These are phyloP conservation scores for Apiospora koreana DNA, from an alignment of 2,329 filamentous ascomycete genomes.

Conservation along the genomic window DNA sequence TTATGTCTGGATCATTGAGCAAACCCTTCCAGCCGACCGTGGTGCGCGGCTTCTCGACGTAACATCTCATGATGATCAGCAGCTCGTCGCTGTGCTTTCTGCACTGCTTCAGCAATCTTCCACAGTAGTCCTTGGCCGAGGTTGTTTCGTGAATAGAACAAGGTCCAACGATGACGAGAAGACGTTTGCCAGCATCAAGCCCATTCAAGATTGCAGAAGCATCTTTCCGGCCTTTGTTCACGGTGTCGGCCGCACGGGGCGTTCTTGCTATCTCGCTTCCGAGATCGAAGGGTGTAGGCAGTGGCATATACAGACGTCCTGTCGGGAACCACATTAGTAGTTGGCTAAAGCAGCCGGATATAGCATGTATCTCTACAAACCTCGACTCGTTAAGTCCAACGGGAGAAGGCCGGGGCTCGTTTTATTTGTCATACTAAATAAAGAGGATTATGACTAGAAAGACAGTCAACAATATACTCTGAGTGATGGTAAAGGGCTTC, in stretches of 20 bases:
- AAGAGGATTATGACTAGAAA: too few species aligned
- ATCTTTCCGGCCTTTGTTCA: conserved; percentile 62
- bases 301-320: too few species aligned
- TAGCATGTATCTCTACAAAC: too few species aligned
- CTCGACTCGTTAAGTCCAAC: too few species aligned
- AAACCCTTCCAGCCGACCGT: conserved; percentile 98
- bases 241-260: conserved; percentile 40
- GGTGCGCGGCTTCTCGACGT: conserved; percentile 96
- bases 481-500: too few species aligned
- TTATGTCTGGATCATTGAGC: conserved; percentile 97
- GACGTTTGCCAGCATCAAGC: conserved; percentile 58
- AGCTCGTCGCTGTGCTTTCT: conserved; percentile 87
- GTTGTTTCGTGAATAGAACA: conserved; percentile 96
- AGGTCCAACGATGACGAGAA: conserved; percentile 80
- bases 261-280: too few species aligned
- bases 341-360: too few species aligned
- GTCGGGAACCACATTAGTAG: too few species aligned
- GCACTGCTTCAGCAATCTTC: conserved; percentile 75
- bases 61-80: conserved; percentile 94
- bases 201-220: conserved; percentile 67
- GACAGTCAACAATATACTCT: too few species aligned
- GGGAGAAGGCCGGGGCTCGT: too few species aligned
- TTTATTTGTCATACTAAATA: too few species aligned
- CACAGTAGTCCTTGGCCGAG: conserved; percentile 67
- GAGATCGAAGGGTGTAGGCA: too few species aligned